These are phyloP conservation scores for Calycina marina DNA, from an alignment of 2,329 filamentous ascomycete genomes.

Conservation along the genomic window DNA sequence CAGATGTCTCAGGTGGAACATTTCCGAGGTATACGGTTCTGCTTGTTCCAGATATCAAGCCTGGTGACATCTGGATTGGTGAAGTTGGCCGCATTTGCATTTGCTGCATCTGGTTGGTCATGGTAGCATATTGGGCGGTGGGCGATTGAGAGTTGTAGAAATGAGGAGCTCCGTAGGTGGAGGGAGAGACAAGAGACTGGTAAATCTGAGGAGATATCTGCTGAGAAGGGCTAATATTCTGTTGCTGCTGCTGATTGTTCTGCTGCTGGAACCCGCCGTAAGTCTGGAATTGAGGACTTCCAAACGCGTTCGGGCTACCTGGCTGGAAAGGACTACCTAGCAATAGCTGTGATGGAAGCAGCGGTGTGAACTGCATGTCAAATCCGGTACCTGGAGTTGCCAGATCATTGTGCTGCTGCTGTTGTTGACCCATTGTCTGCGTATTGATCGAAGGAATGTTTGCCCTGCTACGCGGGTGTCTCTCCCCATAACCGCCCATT, in stretches of 20 bases:
- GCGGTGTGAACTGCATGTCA: constrained; percentile 96
- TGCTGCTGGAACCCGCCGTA: constrained; percentile 57
- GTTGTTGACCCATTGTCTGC: constrained; percentile 38
- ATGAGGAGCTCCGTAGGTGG: constrained; percentile 65
- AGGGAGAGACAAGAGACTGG: constrained; percentile 73
- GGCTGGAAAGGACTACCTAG: constrained; percentile 95
- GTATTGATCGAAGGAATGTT: constrained; percentile 94
- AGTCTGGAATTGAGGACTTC: constrained; percentile 81
- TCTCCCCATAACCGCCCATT: constrained; percentile 68
- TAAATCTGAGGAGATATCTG: constrained; percentile 73
- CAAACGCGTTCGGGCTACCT: constrained; percentile 78
- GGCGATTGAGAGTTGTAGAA: constrained; percentile 81
- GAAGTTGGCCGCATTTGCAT: constrained; percentile 48
- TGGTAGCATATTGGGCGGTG: constrained; percentile 50
- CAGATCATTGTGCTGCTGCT: constrained; percentile 50
- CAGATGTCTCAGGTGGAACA: constrained; percentile 92
- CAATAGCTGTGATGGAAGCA: constrained; percentile 91
- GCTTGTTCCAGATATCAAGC: constrained; percentile 78
- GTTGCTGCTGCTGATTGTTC: constrained; percentile 41
- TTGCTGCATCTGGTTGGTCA: constrained; percentile 29
- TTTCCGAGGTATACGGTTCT: constrained; percentile 95
- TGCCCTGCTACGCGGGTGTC: constrained; percentile 59
- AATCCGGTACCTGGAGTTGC: constrained; percentile 76
- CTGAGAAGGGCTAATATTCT: constrained; percentile 61
- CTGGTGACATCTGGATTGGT: constrained; percentile 62